These are phyloP conservation scores for Colletotrichum sp. DNA, from an alignment of 2,329 filamentous ascomycete genomes.

Conservation along the genomic window DNA sequence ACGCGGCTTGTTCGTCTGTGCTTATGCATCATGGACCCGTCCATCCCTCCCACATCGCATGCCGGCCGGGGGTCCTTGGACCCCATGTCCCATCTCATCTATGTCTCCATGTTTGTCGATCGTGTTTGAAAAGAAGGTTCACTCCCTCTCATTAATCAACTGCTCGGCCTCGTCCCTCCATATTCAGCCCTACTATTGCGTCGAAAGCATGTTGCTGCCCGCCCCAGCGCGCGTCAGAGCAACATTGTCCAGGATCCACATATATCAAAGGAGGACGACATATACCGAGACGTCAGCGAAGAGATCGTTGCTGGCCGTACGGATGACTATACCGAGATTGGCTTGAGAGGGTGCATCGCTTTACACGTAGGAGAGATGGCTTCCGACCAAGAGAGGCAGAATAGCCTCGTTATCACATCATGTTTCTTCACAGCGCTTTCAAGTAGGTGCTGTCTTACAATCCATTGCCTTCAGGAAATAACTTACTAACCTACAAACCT, in stretches of 20 bases:
- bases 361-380: slow-evolving; percentile 5
- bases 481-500: not conserved
- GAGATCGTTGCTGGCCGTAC: not conserved
- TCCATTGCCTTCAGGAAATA: not conserved
- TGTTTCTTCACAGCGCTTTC: slow-evolving; percentile 21
- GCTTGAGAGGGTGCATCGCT: not conserved
- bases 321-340: not conserved
- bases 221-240: not conserved
- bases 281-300: not conserved
- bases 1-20: not conserved
- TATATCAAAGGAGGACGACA: not conserved
- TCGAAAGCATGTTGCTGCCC: not conserved
- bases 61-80: not conserved
- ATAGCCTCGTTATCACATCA: slow-evolving; percentile 22
- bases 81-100: not conserved
- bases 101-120: not conserved
- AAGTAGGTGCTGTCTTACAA: slow-evolving; percentile 1
- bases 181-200: not conserved
- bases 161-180: not conserved
- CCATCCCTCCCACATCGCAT: not conserved
- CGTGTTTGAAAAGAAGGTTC: not conserved
- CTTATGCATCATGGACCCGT: slow-evolving; percentile 3
- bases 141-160: not conserved
- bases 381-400: slow-evolving; percentile 23
- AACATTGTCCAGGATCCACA: not conserved